Evolutionary conservation across 345 rosid species (phyloP).

Genomic region (Gossypium herbaceum): DNA sequence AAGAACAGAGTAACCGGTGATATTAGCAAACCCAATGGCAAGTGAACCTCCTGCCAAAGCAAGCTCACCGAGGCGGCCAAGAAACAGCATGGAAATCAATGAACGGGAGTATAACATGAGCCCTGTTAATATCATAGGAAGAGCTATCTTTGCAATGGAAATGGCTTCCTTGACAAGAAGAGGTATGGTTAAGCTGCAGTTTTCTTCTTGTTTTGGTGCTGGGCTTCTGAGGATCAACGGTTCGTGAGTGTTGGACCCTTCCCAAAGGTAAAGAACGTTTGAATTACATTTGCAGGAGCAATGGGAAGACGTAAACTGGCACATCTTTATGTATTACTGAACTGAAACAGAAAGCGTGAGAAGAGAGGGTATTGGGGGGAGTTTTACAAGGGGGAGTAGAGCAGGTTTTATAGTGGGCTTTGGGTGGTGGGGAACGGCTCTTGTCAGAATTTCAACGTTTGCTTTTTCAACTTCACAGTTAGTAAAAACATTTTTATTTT

Average conservation of each 20-base stretch:
- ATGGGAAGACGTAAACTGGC: slow-evolving; percentile 8
- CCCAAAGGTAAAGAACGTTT: slow-evolving; percentile 1
- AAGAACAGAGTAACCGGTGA: slow-evolving; percentile 81
- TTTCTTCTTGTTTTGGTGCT: background rate
- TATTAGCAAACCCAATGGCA: slow-evolving; percentile 82
- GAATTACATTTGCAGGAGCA: slow-evolving; percentile 11
- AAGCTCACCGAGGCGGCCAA: slow-evolving; percentile 63
- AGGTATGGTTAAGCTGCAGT: slow-evolving; percentile 10
- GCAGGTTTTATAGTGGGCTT: slow-evolving; percentile 7
- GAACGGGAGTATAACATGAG: slow-evolving; percentile 77
- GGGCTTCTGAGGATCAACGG: slow-evolving; percentile 17
- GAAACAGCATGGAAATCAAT: slow-evolving; percentile 77
- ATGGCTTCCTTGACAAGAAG: slow-evolving; percentile 41
- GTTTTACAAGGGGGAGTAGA: background rate
- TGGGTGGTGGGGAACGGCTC: background rate
- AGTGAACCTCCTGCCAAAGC: slow-evolving; percentile 84
- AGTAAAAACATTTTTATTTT: no score
- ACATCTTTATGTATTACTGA: slow-evolving; percentile 5
- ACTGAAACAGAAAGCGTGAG: background rate
- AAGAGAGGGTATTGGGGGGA: background rate
- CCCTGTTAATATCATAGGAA: slow-evolving; percentile 72
- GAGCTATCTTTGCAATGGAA: slow-evolving; percentile 52
- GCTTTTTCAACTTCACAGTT: no score
- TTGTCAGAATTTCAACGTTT: background rate
- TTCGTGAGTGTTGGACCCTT: slow-evolving; percentile 12